Percentiles rank a stretch among this genome's conserved stretches.
Conservation (phyloP, 1,284 basidiomycete species). For the Coniferiporia weirii region DNA sequence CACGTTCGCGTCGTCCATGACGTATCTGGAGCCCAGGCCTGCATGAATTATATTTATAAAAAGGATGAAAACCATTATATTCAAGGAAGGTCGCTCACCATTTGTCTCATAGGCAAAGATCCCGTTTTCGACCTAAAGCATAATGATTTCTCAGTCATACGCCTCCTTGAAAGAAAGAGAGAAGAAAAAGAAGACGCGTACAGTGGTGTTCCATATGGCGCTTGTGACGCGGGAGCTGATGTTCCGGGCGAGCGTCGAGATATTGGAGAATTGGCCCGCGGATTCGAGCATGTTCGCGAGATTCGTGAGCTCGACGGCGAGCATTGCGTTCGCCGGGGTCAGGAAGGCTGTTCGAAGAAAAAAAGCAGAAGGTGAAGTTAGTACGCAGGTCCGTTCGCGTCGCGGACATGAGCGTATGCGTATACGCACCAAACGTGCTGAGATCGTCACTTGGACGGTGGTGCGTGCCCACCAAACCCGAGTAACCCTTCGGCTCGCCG, state of each 20-base stretch:
- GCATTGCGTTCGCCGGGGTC: constrained; percentile 75
- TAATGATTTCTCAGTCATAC: constrained; percentile 9
- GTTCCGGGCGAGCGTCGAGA: constrained; percentile 48
- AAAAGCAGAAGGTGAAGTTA: not conserved
- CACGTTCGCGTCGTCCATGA: constrained; percentile 81
- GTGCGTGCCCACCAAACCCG: constrained; percentile 58
- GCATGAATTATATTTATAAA: constrained; percentile 26
- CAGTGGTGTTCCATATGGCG: constrained; percentile 62
- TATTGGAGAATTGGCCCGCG: constrained; percentile 33
- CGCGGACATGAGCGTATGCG: not conserved
- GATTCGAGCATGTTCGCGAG: constrained; percentile 56
- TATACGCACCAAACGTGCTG: constrained; percentile 52
- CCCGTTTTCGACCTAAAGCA: constrained; percentile 46
- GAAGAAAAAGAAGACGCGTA: constrained; percentile 27
- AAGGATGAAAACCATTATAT: constrained; percentile 28
- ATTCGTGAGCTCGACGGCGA: constrained; percentile 63
- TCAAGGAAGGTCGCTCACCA: constrained; percentile 24
- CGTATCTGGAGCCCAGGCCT: constrained; percentile 58
- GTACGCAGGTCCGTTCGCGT: not conserved
- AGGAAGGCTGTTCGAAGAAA: constrained; percentile 51
- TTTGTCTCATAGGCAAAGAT: constrained; percentile 77
- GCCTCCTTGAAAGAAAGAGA: not conserved
- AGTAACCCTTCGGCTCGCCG: constrained; percentile 25
- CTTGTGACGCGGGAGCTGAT: constrained; percentile 57
- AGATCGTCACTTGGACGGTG: constrained; percentile 75